A percentile compares a stretch with the other conserved stretches of the same genome.
phyloP scores from a whole-genome alignment of 2,329 filamentous ascomycete species.

The Cercospora sp. region DNA sequence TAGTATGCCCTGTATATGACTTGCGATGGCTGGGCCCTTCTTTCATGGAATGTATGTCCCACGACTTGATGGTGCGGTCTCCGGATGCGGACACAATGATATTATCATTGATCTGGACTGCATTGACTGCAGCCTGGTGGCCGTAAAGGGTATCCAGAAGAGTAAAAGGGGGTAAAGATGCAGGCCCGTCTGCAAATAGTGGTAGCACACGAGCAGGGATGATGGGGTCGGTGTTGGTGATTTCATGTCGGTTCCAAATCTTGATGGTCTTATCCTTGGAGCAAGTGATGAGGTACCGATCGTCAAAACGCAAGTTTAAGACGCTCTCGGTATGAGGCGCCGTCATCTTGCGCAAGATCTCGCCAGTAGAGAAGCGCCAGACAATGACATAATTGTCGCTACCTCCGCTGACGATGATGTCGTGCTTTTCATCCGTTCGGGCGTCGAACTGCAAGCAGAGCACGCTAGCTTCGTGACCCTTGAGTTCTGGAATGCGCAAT shows the following conservation, averaged over 20 bases:
- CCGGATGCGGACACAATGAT: conserved; percentile 94
- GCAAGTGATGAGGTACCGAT: conserved; percentile 88
- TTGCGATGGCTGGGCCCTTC: conserved; percentile 41
- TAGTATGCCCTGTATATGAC: conserved; percentile 78
- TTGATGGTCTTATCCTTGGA: conserved; percentile 98
- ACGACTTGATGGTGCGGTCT: conserved; percentile 89
- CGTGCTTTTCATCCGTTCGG: conserved; percentile 67
- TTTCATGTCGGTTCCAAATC: conserved; percentile 78
- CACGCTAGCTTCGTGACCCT: conserved; percentile 80
- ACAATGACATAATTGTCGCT: conserved; percentile 89
- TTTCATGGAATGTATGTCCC: conserved; percentile 81
- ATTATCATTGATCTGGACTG: conserved; percentile 82
- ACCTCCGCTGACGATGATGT: conserved; percentile 91
- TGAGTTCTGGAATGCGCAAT: conserved; percentile 66
- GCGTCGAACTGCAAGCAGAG: conserved; percentile 94
- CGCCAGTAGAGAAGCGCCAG: conserved; percentile 89
- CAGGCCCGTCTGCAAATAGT: conserved; percentile 43
- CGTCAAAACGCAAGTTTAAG: conserved; percentile 88
- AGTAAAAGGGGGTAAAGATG: conserved; percentile 65
- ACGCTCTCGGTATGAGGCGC: conserved; percentile 87
- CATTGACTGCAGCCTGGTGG: conserved; percentile 90
- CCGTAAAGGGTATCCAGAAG: conserved; percentile 78
- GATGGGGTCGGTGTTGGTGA: conserved; percentile 51
- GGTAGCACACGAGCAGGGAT: conserved; percentile 40
- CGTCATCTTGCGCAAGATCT: conserved; percentile 72